These are phyloP conservation scores for Cylindrodendrum hubeiense DNA, from an alignment of 2,329 filamentous ascomycete genomes.

Conservation along the genomic window DNA sequence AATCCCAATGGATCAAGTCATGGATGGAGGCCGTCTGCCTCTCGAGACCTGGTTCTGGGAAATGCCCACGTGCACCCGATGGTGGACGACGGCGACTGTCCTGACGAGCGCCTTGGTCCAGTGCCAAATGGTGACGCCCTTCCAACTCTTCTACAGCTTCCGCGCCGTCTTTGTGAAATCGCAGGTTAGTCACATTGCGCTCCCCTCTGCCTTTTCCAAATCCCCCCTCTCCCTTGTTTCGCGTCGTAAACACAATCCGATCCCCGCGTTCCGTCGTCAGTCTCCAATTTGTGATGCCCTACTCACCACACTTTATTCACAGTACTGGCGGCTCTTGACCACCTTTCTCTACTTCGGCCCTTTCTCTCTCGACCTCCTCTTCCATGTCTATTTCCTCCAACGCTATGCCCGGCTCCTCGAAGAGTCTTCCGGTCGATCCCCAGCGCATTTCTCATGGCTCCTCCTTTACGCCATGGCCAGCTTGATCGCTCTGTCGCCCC, in stretches of 20 bases:
- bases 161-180: conserved; percentile 90
- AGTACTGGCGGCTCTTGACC: conserved; percentile 98
- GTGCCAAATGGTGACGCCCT: conserved; percentile 91
- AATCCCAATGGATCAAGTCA: conserved; percentile 69
- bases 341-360: conserved; percentile 99
- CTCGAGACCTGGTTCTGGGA: conserved; percentile 99
- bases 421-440: conserved; percentile 90
- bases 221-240: not conserved
- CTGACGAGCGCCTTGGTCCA: conserved; percentile 90
- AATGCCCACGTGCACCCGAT: conserved; percentile 95
- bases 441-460: conserved; percentile 95
- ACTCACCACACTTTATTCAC: conserved; percentile 34
- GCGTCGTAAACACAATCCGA: too few relatives aligned
- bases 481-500: conserved; percentile 84
- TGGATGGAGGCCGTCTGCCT: conserved; percentile 76
- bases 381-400: conserved; percentile 98
- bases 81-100: conserved; percentile 96
- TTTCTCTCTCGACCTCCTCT: conserved; percentile 91
- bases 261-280: not conserved
- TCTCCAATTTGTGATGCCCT: not conserved
- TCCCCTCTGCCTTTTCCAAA: not conserved
- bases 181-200: conserved; percentile 71
- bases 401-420: conserved; percentile 95
- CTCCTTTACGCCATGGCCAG: conserved; percentile 86
- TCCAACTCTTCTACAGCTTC: conserved; percentile 97